phyloP scores from a whole-genome alignment of 2,329 filamentous ascomycete genomes.

The Xylaria sp. region DNA sequence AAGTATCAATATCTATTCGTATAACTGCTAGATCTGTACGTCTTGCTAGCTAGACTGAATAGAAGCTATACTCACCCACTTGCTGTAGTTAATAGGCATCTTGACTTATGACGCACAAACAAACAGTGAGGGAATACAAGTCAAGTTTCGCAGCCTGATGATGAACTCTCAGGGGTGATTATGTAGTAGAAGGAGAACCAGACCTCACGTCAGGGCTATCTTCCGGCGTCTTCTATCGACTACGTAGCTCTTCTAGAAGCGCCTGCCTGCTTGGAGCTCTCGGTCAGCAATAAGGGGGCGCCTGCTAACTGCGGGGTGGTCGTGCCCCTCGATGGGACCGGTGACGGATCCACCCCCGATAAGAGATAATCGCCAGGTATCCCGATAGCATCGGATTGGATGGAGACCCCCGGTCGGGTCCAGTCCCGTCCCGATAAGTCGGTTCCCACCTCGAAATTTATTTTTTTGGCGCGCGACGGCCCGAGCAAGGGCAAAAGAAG shows the following conservation, averaged over 20 bases:
- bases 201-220: background rate
- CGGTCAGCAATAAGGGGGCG: background rate
- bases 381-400: background rate
- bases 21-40: background rate
- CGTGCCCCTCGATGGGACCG: background rate
- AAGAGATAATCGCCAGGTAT: background rate
- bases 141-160: background rate
- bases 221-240: background rate
- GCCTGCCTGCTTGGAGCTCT: background rate
- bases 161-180: background rate
- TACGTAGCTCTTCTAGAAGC: background rate
- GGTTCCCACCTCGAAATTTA: no score
- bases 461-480: no score
- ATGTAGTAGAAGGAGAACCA: background rate
- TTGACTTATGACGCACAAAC: conserved; percentile 19
- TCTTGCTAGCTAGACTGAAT: background rate
- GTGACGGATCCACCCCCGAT: background rate
- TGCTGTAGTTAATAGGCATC: conserved; percentile 58
- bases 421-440: background rate
- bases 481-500: no score
- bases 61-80: conserved; percentile 49
- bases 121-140: background rate
- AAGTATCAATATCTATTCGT: conserved; percentile 10
- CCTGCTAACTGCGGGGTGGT: background rate
- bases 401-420: no score